These are phyloP conservation scores for Diaporthe caulivora DNA, from an alignment of 2,329 filamentous ascomycete genomes.

Conservation along the genomic window DNA sequence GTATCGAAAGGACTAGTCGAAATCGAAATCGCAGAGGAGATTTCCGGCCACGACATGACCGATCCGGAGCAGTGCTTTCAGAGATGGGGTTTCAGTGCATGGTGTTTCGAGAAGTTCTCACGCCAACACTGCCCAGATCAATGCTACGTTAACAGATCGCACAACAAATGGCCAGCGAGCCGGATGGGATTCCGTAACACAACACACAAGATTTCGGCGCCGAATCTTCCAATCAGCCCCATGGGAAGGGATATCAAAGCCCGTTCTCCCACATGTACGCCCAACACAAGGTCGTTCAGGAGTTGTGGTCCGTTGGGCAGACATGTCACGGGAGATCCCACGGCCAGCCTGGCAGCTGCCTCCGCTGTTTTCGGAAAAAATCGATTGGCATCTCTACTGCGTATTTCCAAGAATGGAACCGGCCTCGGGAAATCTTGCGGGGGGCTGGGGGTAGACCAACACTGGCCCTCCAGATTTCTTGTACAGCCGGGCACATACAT, in stretches of 20 bases:
- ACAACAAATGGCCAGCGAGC: not conserved
- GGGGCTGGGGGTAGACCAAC: not conserved
- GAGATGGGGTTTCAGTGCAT: constrained; percentile 5
- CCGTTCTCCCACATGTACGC: not conserved
- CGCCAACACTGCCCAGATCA: no score
- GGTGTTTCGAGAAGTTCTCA: not conserved
- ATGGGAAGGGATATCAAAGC: no score
- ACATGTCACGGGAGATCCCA: not conserved
- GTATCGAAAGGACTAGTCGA: not conserved
- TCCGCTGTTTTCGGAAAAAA: not conserved
- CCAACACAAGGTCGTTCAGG: not conserved
- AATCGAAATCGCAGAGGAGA: not conserved
- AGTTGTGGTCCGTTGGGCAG: constrained; percentile 4
- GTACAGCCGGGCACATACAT: not conserved
- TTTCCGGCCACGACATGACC: constrained; percentile 6
- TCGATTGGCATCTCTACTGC: not conserved
- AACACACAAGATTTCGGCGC: not conserved
- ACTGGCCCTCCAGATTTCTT: no score
- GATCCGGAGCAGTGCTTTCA: not conserved
- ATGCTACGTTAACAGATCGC: not conserved
- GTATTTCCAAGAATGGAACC: not conserved
- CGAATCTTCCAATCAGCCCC: not conserved
- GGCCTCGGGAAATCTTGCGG: not conserved
- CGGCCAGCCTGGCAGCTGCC: not conserved
- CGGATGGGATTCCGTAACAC: not conserved